Conservation (phyloP, 2,329 filamentous ascomycete species). For the Pseudogymnoascus sp. region DNA sequence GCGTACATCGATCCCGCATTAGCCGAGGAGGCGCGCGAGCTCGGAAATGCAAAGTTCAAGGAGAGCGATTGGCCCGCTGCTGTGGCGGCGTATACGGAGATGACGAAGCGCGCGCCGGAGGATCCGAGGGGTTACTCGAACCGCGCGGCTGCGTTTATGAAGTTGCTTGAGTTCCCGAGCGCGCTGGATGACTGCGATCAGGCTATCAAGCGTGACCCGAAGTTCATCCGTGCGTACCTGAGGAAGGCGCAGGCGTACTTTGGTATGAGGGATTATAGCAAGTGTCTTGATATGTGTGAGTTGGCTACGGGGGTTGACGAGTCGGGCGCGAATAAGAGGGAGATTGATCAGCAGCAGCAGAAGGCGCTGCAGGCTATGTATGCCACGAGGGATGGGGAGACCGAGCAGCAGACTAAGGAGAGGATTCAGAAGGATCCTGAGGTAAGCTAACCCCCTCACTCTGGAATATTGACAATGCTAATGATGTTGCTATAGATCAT, state of each 20-base stretch:
- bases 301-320: constrained; percentile 72
- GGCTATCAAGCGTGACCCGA: constrained; percentile 82
- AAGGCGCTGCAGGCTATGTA: constrained; percentile 91
- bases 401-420: constrained; percentile 90
- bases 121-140: constrained; percentile 95
- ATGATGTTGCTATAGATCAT: constrained; percentile 50
- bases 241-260: constrained; percentile 93
- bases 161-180: constrained; percentile 89
- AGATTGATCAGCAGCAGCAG: constrained; percentile 90
- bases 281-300: constrained; percentile 80
- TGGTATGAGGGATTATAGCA: constrained; percentile 97
- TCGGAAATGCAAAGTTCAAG: constrained; percentile 96
- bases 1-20: constrained; percentile 85
- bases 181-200: constrained; percentile 87
- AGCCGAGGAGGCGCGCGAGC: constrained; percentile 89
- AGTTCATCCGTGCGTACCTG: constrained; percentile 93
- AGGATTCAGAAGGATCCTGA: constrained; percentile 85
- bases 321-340: constrained; percentile 63
- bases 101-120: constrained; percentile 89
- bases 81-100: constrained; percentile 88
- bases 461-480: background rate
- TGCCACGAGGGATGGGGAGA: constrained; percentile 82
- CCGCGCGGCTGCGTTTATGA: constrained; percentile 92
- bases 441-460: constrained; percentile 41
- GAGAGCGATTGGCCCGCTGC: constrained; percentile 90